Base-by-base conservation (phyloP, 2,329 filamentous ascomycete species). In the Penicillium sp. region DNA sequence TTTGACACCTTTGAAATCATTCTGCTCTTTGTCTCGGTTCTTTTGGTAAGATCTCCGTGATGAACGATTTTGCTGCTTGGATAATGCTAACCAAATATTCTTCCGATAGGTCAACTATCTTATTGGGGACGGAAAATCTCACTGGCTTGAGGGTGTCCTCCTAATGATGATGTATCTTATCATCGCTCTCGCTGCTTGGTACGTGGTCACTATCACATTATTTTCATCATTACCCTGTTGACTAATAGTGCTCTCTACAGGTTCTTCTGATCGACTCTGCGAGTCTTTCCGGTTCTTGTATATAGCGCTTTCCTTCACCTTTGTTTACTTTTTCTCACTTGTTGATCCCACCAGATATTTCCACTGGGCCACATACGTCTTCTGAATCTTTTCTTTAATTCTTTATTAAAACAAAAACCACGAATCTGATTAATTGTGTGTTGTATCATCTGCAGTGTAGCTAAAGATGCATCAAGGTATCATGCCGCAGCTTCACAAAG, bases 1-100 rank as follows among this genome's bases (percentile, higher is more conserved):
- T 93, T 95, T 65, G 88, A 94, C 63, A 83, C 83, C 1, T 96
- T 96, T 74, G 88, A 95, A 71, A 84, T 95, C 11, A 85, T 76
- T 2, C 69, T 80, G 1, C 66, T 84, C 1, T 84, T 84, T 50
- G 76, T 83, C 25, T 68, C 72, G n/a, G 70, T 76, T 18, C 59
- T 76, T 27, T 56, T 76, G 50, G 73, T 69, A 43, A 7, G 40
- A 24, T 40, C n/a, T 7, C 9, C 9, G 3, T 28, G 7, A 32
- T 33, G 7, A 12, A 4, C 4, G 7, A 26, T 11, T 8, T 4
- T 4, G 3, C n/a, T 29, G 6, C 11, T 29, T 40, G 18, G 3
- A 3, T 5, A 18, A n/a, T 1, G 4, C 9, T 32, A 33, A 24
- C n/a, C 33, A 34, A 43, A 11, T 3, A 11, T 13, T 33, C 25